Evolutionary conservation across 345 rosid genomes (phyloP).

Genomic region (Gossypium raimondii): DNA sequence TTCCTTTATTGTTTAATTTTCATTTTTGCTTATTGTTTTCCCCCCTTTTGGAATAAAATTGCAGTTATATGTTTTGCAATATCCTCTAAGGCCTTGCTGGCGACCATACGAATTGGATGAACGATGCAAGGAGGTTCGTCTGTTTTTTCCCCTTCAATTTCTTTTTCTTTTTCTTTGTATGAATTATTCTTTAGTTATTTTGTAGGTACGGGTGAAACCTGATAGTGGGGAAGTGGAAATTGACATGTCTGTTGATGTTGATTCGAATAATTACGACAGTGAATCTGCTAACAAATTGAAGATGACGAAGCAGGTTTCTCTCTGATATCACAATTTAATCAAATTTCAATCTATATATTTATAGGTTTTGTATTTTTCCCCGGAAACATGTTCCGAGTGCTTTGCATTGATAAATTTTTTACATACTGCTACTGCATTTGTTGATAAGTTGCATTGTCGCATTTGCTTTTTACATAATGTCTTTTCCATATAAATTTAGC

Average conservation of each 20-base stretch:
- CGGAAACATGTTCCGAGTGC: neutral
- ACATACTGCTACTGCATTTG: neutral
- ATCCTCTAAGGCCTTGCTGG: conserved; percentile 80
- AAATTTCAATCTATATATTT: neutral
- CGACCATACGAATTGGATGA: conserved; percentile 87
- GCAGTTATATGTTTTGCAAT: conserved; percentile 82
- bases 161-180: neutral
- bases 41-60: neutral
- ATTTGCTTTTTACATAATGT: too few relatives aligned
- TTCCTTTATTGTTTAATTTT: neutral
- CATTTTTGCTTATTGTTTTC: neutral
- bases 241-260: conserved; percentile 58
- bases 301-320: conserved; percentile 61
- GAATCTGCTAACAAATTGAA: conserved; percentile 28
- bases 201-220: conserved; percentile 80
- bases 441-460: neutral
- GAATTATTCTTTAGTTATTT: conserved; percentile 13
- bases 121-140: conserved; percentile 58
- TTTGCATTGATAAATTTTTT: neutral
- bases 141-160: neutral
- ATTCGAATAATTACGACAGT: conserved; percentile 48
- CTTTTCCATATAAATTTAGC: neutral
- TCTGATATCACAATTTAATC: neutral
- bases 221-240: conserved; percentile 51
- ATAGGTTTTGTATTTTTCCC: neutral